Base-by-base conservation (phyloP, 2,329 filamentous ascomycete species). In the Colletotrichum scovillei region DNA sequence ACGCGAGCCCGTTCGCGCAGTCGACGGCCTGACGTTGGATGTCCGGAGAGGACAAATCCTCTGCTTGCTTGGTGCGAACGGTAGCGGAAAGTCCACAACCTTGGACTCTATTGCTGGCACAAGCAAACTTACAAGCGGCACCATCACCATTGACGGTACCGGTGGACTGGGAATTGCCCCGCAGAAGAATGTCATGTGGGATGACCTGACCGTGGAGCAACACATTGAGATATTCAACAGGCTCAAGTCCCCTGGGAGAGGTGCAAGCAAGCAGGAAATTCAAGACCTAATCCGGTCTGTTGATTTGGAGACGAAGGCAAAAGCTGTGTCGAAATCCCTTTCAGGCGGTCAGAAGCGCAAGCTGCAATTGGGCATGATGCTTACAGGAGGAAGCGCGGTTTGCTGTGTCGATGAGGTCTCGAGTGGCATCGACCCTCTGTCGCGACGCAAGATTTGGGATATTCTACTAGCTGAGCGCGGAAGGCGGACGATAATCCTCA, bases 181-280 rank as follows among this genome's bases (percentile, higher is more conserved):
- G 0, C 95, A 98, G 80, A 95, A 96, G 86, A 98, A 98, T 77
- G 95, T 98, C 6, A 88, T 98, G 38, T 98, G 95, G 95, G 93
- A 96, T 77, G 92, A 95, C 71, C 84, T 98, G 68, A 97, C 94
- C 0, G 95, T 97, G 0, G 90, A 92, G 78, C 95, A 98, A 81
- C 95, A 98, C 78, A 91, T 98, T 19, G 84, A 85, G 11, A 94
- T 97, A 63, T 98, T 98, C 85, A 96, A 97, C 80, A 87, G 88
- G 58, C 87, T 98, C 62, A 98, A 98, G 79, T 89, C 92, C 0
- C 88, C 89, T 0, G 82, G 84, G 1, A 84, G 86, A 0, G 82
- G 80, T 5, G 92, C 93, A 24, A 86, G 85, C 3, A 89, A 89
- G 59, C 84, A 89, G 0, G 86, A 92, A 62, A 90, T 94, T 22